Evolutionary conservation across 352 stramenopile genomes (phyloP).

Genomic region (Phytophthora lateralis): DNA sequence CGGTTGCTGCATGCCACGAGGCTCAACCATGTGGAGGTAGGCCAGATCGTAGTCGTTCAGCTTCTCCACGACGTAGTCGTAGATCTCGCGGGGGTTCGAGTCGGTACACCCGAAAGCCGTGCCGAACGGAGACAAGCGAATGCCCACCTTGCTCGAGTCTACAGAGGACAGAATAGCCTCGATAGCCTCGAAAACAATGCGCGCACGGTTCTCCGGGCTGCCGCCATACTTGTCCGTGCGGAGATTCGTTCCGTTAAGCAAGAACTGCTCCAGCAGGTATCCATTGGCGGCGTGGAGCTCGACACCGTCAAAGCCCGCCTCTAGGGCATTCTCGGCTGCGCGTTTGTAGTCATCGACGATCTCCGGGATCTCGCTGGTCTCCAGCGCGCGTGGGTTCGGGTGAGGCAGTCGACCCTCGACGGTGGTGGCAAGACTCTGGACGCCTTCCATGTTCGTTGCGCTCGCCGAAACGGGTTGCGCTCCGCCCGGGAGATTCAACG

Average conservation of each 20-base stretch:
- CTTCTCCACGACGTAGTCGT: slow-evolving; percentile 42
- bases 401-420: slow-evolving; percentile 39
- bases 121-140: slow-evolving; percentile 42
- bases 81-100: slow-evolving; percentile 46
- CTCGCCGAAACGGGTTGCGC: slow-evolving; percentile 54
- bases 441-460: slow-evolving; percentile 35
- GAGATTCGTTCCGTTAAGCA: slow-evolving; percentile 73
- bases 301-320: slow-evolving; percentile 91
- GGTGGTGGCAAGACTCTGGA: slow-evolving; percentile 35
- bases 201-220: slow-evolving; percentile 73
- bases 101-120: slow-evolving; percentile 47
- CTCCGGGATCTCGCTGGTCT: slow-evolving; percentile 66
- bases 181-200: slow-evolving; percentile 73
- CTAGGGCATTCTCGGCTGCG: slow-evolving; percentile 45
- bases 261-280: slow-evolving; percentile 92
- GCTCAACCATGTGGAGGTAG: slow-evolving; percentile 61
- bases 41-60: slow-evolving; percentile 49
- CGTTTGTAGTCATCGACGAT: slow-evolving; percentile 39
- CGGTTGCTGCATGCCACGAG: slow-evolving; percentile 38
- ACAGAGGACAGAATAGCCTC: slow-evolving; percentile 46
- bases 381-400: slow-evolving; percentile 67
- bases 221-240: slow-evolving; percentile 67
- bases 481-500: slow-evolving; percentile 50
- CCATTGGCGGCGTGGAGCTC: slow-evolving; percentile 91
- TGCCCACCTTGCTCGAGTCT: slow-evolving; percentile 39